Evolutionary conservation across 768 basidiomycete species (phyloP).

Genomic region (Sporobolomyces phaffii): DNA sequence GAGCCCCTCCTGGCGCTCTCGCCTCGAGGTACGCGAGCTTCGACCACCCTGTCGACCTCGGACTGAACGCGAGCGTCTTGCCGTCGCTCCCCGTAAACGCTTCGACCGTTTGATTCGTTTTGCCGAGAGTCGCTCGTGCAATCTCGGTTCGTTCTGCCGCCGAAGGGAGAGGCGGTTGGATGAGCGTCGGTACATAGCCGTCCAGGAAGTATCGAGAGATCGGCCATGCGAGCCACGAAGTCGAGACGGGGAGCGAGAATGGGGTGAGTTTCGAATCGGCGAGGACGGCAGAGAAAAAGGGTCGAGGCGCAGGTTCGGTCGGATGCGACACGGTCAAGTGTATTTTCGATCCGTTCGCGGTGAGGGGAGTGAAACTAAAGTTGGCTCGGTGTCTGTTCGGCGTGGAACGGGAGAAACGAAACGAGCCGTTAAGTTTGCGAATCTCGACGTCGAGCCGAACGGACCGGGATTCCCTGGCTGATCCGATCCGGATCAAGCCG

Average conservation of each 20-base stretch:
- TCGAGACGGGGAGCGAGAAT: constrained; percentile 14
- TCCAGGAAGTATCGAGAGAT: neutral
- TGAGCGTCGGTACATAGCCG: constrained; percentile 3
- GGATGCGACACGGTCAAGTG: constrained; percentile 22
- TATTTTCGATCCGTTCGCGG: neutral
- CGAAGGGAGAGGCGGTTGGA: constrained; percentile 16
- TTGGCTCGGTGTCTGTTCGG: constrained; percentile 14
- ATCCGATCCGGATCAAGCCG: too few species aligned
- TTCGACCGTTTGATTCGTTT: constrained; percentile 6
- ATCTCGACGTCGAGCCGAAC: too few species aligned
- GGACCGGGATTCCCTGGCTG: too few species aligned
- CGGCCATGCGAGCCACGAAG: constrained; percentile 14
- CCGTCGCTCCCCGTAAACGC: constrained; percentile 1
- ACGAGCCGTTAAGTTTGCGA: too few species aligned
- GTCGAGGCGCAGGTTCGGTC: neutral
- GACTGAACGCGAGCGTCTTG: constrained; percentile 8
- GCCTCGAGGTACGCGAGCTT: neutral
- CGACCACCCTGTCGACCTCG: neutral
- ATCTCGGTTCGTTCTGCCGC: neutral
- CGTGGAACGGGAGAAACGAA: neutral
- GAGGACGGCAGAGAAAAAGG: constrained; percentile 26
- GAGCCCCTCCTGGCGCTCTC: neutral
- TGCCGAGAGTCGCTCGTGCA: neutral
- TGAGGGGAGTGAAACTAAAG: neutral
- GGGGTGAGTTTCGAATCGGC: constrained; percentile 18